Evolutionary conservation across 495 filamentous ascomycete species (phyloP), one percentile per base, ranked within the genome.

Genomic region (Penicillium soppii): DNA sequence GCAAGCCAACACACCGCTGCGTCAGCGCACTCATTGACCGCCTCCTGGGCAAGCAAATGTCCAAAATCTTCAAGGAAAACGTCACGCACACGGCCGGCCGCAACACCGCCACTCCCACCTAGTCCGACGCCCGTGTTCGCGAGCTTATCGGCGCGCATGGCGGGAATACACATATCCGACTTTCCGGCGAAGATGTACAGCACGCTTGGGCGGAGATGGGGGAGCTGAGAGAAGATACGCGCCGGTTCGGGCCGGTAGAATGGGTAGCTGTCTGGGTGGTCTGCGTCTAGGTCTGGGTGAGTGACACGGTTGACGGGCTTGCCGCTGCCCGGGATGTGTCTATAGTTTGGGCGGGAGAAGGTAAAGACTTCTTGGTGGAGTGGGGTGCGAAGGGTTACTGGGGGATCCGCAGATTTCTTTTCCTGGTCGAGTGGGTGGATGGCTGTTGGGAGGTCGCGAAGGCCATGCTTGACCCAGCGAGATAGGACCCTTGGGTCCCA

Each of bases 41-140:
- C 78, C 65, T 95, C 90, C 77, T 95, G 87, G 1, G 94, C 88
- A 40, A 97, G 79, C 26, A 97, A 67, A 70, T 98, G 94, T 1
- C 94, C 90, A 12, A 75, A 75, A 0, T 78, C 82, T 40, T 85
- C 71, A 3, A 97, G 62, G 13, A 82, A 73, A 3, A 88, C 82
- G 45, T 86, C 69, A 39, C 79, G 73, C 0, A 96, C 91, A n/a
- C 84, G 72, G 0, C 90, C 87, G n/a, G 76, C 75, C 3, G 61
- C 58, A 5, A 66, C 73, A 13, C 78, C 78, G 4, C 77, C 78
- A 43, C 75, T 81, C 1, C 78, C 78, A 5, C 77, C 77, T 4
- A 77, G 47, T 3, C 76, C 77, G 1, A 57, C 68, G 0, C 78
- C 78, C 0, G 78, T 81, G 13, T 58, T 61, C 1, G 68, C 54